phyloP scores from a whole-genome alignment of 495 filamentous ascomycete genomes.

The Xylaria acuta region DNA sequence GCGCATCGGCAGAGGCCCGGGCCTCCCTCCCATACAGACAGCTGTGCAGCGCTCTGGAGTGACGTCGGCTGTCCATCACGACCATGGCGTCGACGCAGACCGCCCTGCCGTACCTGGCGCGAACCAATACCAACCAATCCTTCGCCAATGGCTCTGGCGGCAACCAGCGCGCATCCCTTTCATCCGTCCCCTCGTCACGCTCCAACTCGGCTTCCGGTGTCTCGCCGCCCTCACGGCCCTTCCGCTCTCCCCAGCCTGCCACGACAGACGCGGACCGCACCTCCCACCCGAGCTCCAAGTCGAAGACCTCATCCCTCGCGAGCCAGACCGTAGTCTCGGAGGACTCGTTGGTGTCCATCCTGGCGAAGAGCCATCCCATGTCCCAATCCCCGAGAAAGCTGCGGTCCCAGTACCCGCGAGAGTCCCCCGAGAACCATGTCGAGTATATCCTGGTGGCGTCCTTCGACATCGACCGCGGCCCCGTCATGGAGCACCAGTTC shows the following conservation, averaged over 20 bases:
- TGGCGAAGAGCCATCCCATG: constrained; percentile 49
- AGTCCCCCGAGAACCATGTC: constrained; percentile 86
- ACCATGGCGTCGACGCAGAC: constrained; percentile 34
- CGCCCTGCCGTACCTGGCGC: constrained; percentile 35
- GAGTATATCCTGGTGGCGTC: constrained; percentile 99
- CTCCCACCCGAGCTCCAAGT: constrained; percentile 61
- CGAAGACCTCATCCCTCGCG: constrained; percentile 59
- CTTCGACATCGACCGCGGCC: constrained; percentile 94
- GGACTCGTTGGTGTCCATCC: constrained; percentile 59
- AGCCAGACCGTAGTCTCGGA: constrained; percentile 51
- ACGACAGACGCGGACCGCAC: constrained; percentile 53
- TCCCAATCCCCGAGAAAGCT: constrained; percentile 57
- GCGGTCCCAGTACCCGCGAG: constrained; percentile 86
- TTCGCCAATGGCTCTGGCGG: constrained; percentile 34
- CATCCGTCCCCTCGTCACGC: constrained; percentile 64
- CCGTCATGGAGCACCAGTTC: constrained; percentile 98
- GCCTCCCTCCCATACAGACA: background rate
- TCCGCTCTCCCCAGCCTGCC: constrained; percentile 61
- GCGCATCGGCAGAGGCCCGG: background rate
- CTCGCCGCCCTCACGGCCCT: constrained; percentile 54
- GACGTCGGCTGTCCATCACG: background rate
- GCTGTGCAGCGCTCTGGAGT: background rate
- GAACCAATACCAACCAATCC: constrained; percentile 41
- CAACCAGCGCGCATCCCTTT: constrained; percentile 53
- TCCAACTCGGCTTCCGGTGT: constrained; percentile 56